Evolutionary conservation across 345 rosid genomes (phyloP).

Genomic region (Crucihimalaya himalaica): DNA sequence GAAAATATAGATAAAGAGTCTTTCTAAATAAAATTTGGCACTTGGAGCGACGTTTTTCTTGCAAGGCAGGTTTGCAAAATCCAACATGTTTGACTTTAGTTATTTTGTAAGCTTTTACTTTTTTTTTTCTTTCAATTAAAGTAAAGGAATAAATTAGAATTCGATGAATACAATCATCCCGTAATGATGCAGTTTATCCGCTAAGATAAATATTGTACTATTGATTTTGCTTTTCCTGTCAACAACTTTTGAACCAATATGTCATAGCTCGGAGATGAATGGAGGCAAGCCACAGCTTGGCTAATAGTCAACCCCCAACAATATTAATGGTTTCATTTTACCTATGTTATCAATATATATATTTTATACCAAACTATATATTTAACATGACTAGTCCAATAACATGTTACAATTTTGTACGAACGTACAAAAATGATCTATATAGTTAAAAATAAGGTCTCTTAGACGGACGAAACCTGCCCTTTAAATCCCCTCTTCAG

Average conservation of each 20-base stretch:
- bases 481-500: too few species aligned
- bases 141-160: neutral
- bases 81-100: slow-evolving; percentile 8
- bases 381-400: too few species aligned
- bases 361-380: too few species aligned
- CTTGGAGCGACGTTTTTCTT: neutral
- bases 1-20: neutral
- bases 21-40: neutral
- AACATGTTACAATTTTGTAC: too few species aligned
- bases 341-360: too few species aligned
- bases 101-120: neutral
- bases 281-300: neutral
- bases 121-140: too few species aligned
- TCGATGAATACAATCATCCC: neutral
- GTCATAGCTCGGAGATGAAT: neutral
- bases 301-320: neutral
- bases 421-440: too few species aligned
- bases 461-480: too few species aligned
- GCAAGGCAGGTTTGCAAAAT: slow-evolving; percentile 20
- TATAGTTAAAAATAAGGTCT: too few species aligned
- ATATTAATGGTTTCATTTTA: too few species aligned
- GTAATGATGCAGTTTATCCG: neutral
- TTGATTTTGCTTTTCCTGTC: neutral
- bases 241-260: too few species aligned
- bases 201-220: neutral